Evolutionary conservation across 192 early-diverging fungal genomes (phyloP), one percentile per base, ranked within the genome.

Genomic region (Kickxella alabastrina): DNA sequence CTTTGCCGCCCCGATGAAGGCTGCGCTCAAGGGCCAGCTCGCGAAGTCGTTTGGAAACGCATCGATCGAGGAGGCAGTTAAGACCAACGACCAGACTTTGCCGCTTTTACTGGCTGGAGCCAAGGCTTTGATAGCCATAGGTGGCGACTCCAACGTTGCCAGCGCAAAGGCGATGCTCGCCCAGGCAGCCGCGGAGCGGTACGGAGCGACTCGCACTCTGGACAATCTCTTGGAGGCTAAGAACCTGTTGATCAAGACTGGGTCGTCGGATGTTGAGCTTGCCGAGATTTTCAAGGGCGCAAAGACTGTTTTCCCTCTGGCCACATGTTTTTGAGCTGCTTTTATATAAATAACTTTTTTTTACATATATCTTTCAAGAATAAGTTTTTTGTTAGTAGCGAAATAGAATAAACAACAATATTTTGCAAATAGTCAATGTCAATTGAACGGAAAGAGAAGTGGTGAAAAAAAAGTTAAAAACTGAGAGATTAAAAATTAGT

Each of bases 1-100:
- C 15, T 75, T 75, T 75, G 71, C 64, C 2, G 71, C 71, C 7
- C 59, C 71, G 6, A 63, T 75, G 54, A 75, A 75, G 56, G 71
- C 55, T 1, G 62, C 71, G 10, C 48, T 75, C 25, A 67, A 62
- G 56, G 59, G 45, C 8, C 71, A 75, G 56, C 52, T 75, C 14
- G 32, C 34, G 25, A 67, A 67, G 44, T 39, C 54, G 24, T 67
- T 75, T 66, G 70, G 70, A 36, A 59, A 61, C 2, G 54, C 43
- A 12, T 52, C 58, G 28, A 59, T 67, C 18, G 55, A 46, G 14
- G 18, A 39, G 13, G 32, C 54, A 12, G 36, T 70, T 27, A 52
- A 44, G 22, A 29, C 44, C 17, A 51, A 70, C 28, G 35, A 34
- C 22, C 22, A 43, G 19, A 59, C 54, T 2, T 23, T 75, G 18